Conservation (phyloP, 148 eudicot genomes). For the Rheum nobile region DNA sequence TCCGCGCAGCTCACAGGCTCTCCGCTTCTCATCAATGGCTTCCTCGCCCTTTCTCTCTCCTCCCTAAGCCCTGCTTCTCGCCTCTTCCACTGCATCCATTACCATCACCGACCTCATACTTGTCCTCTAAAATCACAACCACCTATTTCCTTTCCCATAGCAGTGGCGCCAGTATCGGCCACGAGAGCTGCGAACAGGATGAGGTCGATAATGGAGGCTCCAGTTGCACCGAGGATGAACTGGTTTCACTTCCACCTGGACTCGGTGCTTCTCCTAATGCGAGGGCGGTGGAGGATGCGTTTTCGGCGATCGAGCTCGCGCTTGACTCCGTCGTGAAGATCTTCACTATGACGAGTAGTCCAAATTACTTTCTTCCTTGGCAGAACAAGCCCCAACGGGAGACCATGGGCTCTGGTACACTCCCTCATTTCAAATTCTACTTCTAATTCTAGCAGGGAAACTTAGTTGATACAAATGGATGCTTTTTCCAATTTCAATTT, state of each 20-base stretch:
- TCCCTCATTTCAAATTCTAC: neutral
- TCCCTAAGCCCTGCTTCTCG: neutral
- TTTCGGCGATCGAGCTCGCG: constrained; percentile 64
- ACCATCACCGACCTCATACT: neutral
- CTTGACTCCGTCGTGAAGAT: constrained; percentile 89
- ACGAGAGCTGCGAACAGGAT: neutral
- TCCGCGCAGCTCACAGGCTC: constrained; percentile 10
- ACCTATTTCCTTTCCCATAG: neutral
- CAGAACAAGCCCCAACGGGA: constrained; percentile 93
- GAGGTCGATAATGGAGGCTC: neutral
- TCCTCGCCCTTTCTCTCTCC: neutral
- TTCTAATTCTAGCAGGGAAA: neutral
- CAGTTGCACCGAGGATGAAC: neutral
- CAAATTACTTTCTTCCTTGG: constrained; percentile 83
- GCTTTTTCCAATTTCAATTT: neutral
- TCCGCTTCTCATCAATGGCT: neutral
- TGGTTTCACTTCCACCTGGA: neutral
- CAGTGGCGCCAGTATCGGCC: neutral
- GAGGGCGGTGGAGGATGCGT: constrained; percentile 25
- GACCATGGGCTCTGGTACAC: constrained; percentile 72
- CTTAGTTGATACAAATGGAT: neutral
- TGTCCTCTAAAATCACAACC: neutral
- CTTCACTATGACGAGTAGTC: constrained; percentile 80
- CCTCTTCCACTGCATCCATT: neutral
- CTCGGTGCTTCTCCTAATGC: neutral